These are phyloP conservation scores for Phialophora verrucosa DNA, from an alignment of 2,329 filamentous ascomycete species.

Conservation along the genomic window DNA sequence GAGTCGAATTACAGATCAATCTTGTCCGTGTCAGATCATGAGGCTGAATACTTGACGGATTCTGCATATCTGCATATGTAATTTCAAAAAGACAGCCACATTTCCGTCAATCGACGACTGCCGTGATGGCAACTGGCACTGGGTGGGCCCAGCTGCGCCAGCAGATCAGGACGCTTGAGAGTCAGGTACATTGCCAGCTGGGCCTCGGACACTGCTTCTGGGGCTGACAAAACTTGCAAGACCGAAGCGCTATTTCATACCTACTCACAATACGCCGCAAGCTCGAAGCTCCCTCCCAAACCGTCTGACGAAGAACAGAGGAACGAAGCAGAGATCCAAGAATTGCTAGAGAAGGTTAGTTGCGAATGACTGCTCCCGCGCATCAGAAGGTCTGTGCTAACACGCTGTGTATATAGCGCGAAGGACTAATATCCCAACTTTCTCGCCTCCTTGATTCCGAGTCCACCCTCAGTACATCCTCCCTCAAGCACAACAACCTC, in stretches of 20 bases:
- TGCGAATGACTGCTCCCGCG: background rate
- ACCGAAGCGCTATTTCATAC: conserved; percentile 73
- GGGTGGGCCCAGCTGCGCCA: conserved; percentile 95
- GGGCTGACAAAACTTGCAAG: conserved; percentile 53
- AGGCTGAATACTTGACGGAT: background rate
- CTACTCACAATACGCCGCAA: conserved; percentile 89
- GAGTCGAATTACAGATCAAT: background rate
- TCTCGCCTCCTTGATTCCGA: conserved; percentile 91
- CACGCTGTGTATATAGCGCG: conserved; percentile 64
- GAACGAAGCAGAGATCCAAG: conserved; percentile 80
- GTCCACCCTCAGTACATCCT: conserved; percentile 81
- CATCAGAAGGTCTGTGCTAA: conserved; percentile 12
- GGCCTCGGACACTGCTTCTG: background rate
- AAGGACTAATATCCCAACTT: conserved; percentile 79
- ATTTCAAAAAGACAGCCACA: background rate
- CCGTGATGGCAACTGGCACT: conserved; percentile 55
- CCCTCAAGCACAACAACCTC: conserved; percentile 96
- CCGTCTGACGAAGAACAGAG: conserved; percentile 82
- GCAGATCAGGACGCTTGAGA: conserved; percentile 85
- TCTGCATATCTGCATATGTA: background rate
- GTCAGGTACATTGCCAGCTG: conserved; percentile 69
- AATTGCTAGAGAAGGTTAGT: conserved; percentile 78
- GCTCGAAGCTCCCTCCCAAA: conserved; percentile 77
- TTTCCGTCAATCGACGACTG: background rate
- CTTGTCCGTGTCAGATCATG: background rate